Conservation (phyloP, 148 eudicot species). For the Spergularia marina region DNA sequence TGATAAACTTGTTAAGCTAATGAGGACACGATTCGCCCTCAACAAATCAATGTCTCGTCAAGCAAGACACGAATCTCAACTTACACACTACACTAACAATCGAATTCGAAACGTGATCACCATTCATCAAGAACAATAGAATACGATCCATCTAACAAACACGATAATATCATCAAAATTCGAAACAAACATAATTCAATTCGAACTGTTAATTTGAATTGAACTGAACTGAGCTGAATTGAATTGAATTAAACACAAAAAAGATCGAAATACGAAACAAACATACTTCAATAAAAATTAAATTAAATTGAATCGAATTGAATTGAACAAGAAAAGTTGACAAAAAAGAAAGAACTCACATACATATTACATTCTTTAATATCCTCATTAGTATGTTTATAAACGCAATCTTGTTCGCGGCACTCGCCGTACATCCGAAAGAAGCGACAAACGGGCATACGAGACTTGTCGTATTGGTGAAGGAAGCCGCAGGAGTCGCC, state of each 20-base stretch:
- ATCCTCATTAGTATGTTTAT: slow-evolving; percentile 93
- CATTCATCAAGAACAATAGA: neutral
- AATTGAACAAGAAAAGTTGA: neutral
- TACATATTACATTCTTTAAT: slow-evolving; percentile 98
- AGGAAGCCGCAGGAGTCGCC: slow-evolving; percentile 98
- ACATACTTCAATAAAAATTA: too few species aligned
- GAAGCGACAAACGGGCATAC: slow-evolving; percentile 93
- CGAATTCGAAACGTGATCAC: neutral
- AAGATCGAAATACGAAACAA: too few species aligned
- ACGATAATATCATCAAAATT: neutral
- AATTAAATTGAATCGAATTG: too few species aligned
- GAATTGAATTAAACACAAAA: neutral
- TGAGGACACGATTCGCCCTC: too few species aligned
- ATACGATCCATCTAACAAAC: neutral
- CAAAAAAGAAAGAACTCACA: neutral
- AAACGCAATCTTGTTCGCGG: slow-evolving; percentile 91
- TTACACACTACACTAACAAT: neutral
- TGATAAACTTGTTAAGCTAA: too few species aligned
- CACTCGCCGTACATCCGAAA: slow-evolving; percentile 87
- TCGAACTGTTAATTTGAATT: too few species aligned
- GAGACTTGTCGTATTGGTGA: slow-evolving; percentile 89
- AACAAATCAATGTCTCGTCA: too few species aligned
- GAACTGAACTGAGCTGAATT: neutral
- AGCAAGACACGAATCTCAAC: neutral
- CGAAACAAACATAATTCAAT: neutral